A percentile compares a stretch with the other conserved stretches of the same genome.
Conservation (phyloP, 2,329 filamentous ascomycete genomes). For the Fusarium burgessii region DNA sequence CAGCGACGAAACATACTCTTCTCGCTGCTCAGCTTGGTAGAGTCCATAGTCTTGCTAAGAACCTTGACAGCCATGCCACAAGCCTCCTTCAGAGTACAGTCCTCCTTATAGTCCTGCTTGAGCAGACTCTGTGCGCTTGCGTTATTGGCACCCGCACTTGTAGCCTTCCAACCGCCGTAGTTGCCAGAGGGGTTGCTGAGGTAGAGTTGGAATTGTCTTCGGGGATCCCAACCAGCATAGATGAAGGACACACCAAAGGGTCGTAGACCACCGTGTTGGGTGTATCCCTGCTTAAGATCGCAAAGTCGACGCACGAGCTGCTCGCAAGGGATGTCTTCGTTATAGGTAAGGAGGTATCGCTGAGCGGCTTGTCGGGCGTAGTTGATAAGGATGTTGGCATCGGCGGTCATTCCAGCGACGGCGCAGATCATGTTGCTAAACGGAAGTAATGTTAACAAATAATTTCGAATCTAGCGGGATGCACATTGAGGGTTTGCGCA, state of each 20-base stretch:
- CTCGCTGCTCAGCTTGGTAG: constrained; percentile 97
- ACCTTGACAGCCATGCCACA: constrained; percentile 99
- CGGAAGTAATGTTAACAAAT: constrained; percentile 12
- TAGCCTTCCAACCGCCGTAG: constrained; percentile 99
- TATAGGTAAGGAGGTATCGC: constrained; percentile 98
- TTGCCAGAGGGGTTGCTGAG: constrained; percentile 99
- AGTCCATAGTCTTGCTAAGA: constrained; percentile 99
- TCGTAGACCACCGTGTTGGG: constrained; percentile 96
- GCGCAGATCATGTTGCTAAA: constrained; percentile 99
- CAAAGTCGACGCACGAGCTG: constrained; percentile 96
- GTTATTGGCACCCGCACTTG: constrained; percentile 97
- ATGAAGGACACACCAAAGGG: constrained; percentile 99
- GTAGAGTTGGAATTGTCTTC: constrained; percentile 97
- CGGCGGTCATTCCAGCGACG: constrained; percentile 98
- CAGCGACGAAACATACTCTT: constrained; percentile 77
- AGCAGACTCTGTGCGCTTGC: constrained; percentile 95
- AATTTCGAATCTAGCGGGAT: neutral
- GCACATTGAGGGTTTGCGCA: constrained; percentile 60
- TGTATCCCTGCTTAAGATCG: constrained; percentile 99
- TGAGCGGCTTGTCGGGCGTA: constrained; percentile 97
- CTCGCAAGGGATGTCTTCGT: constrained; percentile 99
- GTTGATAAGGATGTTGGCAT: constrained; percentile 99
- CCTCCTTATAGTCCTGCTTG: constrained; percentile 99
- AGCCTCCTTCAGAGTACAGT: constrained; percentile 94
- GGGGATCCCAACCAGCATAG: constrained; percentile 97